phyloP scores from a whole-genome alignment of 2,329 filamentous ascomycete genomes.

The Talaromyces sp. region DNA sequence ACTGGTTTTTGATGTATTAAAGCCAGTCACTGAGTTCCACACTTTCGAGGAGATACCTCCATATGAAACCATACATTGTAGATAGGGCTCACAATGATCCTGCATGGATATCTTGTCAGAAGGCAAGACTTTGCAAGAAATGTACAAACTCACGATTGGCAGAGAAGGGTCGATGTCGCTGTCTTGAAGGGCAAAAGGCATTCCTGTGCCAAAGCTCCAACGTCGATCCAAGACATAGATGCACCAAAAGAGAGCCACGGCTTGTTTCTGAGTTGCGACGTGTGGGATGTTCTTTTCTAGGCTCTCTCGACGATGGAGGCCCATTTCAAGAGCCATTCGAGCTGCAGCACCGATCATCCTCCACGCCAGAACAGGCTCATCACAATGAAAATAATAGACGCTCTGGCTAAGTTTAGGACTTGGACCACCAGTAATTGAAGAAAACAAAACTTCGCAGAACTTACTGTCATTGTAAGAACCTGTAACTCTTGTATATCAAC shows the following conservation, averaged over 20 bases:
- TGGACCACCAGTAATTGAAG: background rate
- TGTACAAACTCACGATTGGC: background rate
- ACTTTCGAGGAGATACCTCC: background rate
- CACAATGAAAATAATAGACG: slow-evolving; percentile 2
- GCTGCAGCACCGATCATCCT: slow-evolving; percentile 1
- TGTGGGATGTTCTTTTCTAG: background rate
- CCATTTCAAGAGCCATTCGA: slow-evolving; percentile 69
- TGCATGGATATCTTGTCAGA: background rate
- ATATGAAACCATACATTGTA: slow-evolving; percentile 1
- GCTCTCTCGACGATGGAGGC: slow-evolving; percentile 25
- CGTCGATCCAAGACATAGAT: slow-evolving; percentile 8
- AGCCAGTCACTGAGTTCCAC: background rate
- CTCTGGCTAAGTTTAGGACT: background rate
- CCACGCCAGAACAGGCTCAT: background rate
- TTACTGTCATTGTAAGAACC: background rate
- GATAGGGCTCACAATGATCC: background rate
- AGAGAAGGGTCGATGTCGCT: slow-evolving; percentile 1
- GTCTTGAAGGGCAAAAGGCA: slow-evolving; percentile 1
- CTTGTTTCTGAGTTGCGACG: background rate
- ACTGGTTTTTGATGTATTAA: background rate
- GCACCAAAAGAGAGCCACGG: slow-evolving; percentile 4
- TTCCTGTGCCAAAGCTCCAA: slow-evolving; percentile 3
- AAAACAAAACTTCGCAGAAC: background rate
- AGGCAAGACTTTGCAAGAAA: background rate
- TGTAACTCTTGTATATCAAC: too few relatives aligned